Evolutionary conservation across 1,284 basidiomycete species (phyloP), one percentile per base, ranked within the genome.

Genomic region (Sanghuangporus baumii): DNA sequence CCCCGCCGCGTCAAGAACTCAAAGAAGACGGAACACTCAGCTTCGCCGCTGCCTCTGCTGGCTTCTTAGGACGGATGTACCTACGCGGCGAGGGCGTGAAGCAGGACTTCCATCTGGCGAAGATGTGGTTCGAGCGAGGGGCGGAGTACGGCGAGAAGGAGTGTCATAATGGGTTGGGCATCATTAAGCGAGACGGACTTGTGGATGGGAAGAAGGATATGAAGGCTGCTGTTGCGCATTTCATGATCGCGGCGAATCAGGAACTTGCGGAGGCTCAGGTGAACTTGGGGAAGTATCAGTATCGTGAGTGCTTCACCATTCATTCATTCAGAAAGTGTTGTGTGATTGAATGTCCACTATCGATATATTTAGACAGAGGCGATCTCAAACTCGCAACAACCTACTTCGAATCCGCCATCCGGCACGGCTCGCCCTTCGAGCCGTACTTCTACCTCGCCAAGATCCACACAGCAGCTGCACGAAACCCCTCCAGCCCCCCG

Each of bases 41-140:
- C 20, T 87, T 88, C 66, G 89, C 90, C 0, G 86, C 92, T 0
- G 83, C 87, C 1, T 88, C 91, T 55, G 93, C 94, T 4, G 90
- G 84, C 1, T 96, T 91, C 72, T 74, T 99, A 1, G 97, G 96
- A 0, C 82, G 92, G 62, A 98, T 99, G 94, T 93, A 91, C 68
- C 75, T 99, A 46, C 81, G 97, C 43, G 96, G 96, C 0, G 97
- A 99, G 73, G 96, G 96, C 8, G 87, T 94, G 26, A 87, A 87
- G 69, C 81, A 83, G 67, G 93, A 98, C 74, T 82, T 83, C 47
- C 77, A 76, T 20, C 76, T 86, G 64, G 97, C 96, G 12, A 93
- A 87, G 76, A 84, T 96, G 75, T 99, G 97, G 97, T 96, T 96
- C 70, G 89, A 94, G 69, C 81, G 96, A 51, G 96, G 94, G 0